phyloP scores from a whole-genome alignment of 768 basidiomycete genomes.

The Phylloporus sp. region DNA sequence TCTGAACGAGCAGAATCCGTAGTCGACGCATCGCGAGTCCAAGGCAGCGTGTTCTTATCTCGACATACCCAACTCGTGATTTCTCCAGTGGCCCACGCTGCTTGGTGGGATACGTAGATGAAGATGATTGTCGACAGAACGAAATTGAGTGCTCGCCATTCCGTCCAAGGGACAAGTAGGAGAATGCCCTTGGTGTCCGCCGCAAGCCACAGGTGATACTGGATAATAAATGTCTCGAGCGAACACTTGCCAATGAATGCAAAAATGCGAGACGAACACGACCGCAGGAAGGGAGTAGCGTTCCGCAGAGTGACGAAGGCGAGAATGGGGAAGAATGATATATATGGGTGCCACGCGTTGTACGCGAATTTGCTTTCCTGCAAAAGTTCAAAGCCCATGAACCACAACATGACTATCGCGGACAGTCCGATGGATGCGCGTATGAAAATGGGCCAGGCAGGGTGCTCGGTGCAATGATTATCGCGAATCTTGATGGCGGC shows the following conservation, averaged over 20 bases:
- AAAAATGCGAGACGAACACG: slow-evolving; percentile 62
- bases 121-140: slow-evolving; percentile 72
- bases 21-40: slow-evolving; percentile 10
- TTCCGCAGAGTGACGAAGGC: slow-evolving; percentile 77
- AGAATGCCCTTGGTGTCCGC: slow-evolving; percentile 80
- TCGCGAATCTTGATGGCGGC: slow-evolving; percentile 73
- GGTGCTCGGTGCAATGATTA: slow-evolving; percentile 60
- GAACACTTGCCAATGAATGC: slow-evolving; percentile 83
- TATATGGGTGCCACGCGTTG: slow-evolving; percentile 80
- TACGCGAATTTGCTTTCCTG: slow-evolving; percentile 80
- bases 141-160: slow-evolving; percentile 74
- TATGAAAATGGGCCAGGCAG: slow-evolving; percentile 53
- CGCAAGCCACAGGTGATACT: slow-evolving; percentile 85
- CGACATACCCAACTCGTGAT: slow-evolving; percentile 59
- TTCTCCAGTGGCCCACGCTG: slow-evolving; percentile 69
- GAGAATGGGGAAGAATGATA: slow-evolving; percentile 74
- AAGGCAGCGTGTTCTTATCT: slow-evolving; percentile 24
- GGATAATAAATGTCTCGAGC: slow-evolving; percentile 87
- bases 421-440: slow-evolving; percentile 50
- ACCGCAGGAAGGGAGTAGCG: slow-evolving; percentile 64
- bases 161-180: slow-evolving; percentile 68
- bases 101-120: slow-evolving; percentile 71
- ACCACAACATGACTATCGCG: slow-evolving; percentile 60
- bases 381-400: slow-evolving; percentile 73
- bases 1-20: slow-evolving; percentile 1